phyloP scores from a whole-genome alignment of 73 alveolate species.

The Diophrys appendiculata region DNA sequence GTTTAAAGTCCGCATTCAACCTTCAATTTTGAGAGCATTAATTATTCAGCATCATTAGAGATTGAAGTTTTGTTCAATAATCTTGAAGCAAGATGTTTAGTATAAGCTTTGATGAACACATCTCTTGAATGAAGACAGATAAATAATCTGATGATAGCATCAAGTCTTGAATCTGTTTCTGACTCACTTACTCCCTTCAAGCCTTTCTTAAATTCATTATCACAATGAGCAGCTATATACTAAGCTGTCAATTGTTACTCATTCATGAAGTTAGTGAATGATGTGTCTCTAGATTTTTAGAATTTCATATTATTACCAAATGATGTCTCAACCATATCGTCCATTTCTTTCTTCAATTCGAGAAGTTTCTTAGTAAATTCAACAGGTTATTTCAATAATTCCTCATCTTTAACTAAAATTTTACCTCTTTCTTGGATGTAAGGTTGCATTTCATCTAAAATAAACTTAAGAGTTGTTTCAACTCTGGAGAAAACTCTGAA shows the following conservation, averaged over 20 bases:
- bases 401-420: conserved; percentile 64
- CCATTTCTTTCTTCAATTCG: conserved; percentile 79
- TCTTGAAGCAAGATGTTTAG: conserved; percentile 69
- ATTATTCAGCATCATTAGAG: conserved; percentile 67
- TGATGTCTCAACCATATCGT: conserved; percentile 66
- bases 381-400: conserved; percentile 71
- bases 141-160: conserved; percentile 74
- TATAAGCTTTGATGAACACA: conserved; percentile 67
- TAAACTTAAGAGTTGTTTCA: conserved; percentile 57
- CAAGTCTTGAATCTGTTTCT: conserved; percentile 66
- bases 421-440: conserved; percentile 80
- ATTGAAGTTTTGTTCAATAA: conserved; percentile 61
- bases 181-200: conserved; percentile 71
- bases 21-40: conserved; percentile 70
- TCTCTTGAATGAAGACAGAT: conserved; percentile 76
- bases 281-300: conserved; percentile 68
- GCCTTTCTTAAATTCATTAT: conserved; percentile 79
- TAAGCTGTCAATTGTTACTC: conserved; percentile 66
- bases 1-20: conserved; percentile 78
- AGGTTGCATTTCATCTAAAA: conserved; percentile 63
- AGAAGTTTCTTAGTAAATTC: conserved; percentile 76
- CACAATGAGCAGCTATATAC: conserved; percentile 78
- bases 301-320: conserved; percentile 66
- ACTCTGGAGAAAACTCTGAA: conserved; percentile 61
- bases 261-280: conserved; percentile 72